Base-by-base conservation (phyloP, 169 alveolate species). In the Toxoplasma gondii region DNA sequence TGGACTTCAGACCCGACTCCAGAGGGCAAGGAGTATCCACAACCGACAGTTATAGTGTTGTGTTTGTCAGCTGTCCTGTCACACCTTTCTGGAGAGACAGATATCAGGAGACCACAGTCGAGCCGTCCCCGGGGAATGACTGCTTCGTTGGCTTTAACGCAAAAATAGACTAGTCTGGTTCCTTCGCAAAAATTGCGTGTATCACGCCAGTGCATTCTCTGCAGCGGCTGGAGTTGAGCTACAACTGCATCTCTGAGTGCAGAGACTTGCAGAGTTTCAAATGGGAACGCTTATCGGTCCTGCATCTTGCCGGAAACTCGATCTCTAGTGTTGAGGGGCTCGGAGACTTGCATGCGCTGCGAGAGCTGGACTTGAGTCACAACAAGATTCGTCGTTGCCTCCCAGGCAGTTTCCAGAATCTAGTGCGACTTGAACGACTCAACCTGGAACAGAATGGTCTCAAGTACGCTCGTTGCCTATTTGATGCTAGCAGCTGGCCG, bases 181-280 rank as follows among this genome's bases (percentile, higher is more conserved):
- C 58, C 58, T 49, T 49, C 22, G 58, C 58, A 49, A 49, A 49
- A 49, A 49, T 5, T 9, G 22, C 58, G 22, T 49, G 58, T 12
- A 49, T 49, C 1, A 5, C 58, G 22, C 27, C 27, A 0, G 12
- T 49, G 0, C 58, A 0, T 49, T 54, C 5, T 31, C 45, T 74
- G 67, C 93, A 93, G 95, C 88, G 90, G 29, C 90, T 93, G 44
- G 95, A 93, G 22, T 91, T 93, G 4, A 93, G 95, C 88, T 87
- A 36, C 39, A 93, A 93, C 84, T 87, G 81, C 41, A 83, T 93
- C 5, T 45, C 90, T 31, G 45, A 80, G 38, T 43, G 67, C 24
- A 86, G 67, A 36, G 88, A 49, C 39, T 80, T 93, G 36, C 92
- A 64, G 81, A 41, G 58, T 19, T 91, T 84, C 41, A 88, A 81